phyloP scores from a whole-genome alignment of 1,139 yeast species.

The Citeromyces hawaiiensis region DNA sequence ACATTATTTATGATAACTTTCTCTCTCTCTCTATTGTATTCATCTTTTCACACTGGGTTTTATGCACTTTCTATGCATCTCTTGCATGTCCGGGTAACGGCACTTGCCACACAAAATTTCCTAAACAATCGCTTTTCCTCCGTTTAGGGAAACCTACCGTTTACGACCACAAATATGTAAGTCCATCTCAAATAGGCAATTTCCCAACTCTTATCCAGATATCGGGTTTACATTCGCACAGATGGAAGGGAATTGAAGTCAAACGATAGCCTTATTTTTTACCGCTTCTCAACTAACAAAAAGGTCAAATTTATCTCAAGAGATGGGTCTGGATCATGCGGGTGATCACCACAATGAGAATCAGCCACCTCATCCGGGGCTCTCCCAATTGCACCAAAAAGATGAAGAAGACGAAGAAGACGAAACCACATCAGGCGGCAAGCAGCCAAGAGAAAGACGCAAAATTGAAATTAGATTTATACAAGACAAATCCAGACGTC shows the following conservation, averaged over 20 bases:
- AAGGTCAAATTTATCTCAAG: background rate
- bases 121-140: background rate
- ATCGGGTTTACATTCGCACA: background rate
- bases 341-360: background rate
- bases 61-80: background rate
- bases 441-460: constrained; percentile 65
- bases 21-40: too few species aligned
- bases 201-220: background rate
- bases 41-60: too few species aligned
- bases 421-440: constrained; percentile 34
- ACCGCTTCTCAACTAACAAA: background rate
- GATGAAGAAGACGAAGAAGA: constrained; percentile 53
- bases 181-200: background rate
- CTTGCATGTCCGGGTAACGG: background rate
- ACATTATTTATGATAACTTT: background rate
- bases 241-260: background rate
- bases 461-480: constrained; percentile 95
- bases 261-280: background rate
- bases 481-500: constrained; percentile 95
- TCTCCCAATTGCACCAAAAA: constrained; percentile 7
- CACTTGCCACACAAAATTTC: background rate
- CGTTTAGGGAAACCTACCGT: background rate
- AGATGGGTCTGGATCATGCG: background rate
- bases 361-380: background rate
- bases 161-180: constrained; percentile 1